Conservation (phyloP, 2,329 filamentous ascomycete species). For the Ophiostoma montium region DNA sequence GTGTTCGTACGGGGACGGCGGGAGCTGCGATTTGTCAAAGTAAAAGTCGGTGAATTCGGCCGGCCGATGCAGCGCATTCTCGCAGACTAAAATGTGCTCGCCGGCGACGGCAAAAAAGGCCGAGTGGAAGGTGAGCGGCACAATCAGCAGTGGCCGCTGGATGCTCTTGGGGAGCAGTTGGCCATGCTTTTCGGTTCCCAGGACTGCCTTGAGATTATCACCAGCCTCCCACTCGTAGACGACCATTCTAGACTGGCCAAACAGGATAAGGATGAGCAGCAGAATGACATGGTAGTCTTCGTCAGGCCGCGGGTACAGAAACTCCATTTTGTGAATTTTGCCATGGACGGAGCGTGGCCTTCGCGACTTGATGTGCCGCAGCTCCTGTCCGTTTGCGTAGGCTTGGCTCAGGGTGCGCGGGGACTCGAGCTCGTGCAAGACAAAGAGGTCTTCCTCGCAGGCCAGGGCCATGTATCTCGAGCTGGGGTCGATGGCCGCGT, state of each 20-base stretch:
- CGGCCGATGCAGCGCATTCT: constrained; percentile 36
- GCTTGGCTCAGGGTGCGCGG: constrained; percentile 35
- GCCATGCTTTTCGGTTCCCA: constrained; percentile 33
- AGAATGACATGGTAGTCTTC: constrained; percentile 64
- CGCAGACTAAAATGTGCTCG: constrained; percentile 40
- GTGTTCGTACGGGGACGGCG: constrained; percentile 31
- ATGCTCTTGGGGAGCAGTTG: constrained; percentile 35
- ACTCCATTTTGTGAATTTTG: constrained; percentile 75
- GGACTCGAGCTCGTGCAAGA: constrained; percentile 55
- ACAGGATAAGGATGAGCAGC: constrained; percentile 44
- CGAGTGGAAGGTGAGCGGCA: constrained; percentile 56
- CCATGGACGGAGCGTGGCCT: constrained; percentile 43
- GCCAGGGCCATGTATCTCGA: constrained; percentile 55
- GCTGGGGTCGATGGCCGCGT: constrained; percentile 65
- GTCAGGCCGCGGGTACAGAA: constrained; percentile 55
- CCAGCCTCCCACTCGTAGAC: constrained; percentile 48
- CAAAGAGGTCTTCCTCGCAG: constrained; percentile 54
- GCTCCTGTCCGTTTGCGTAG: constrained; percentile 28
- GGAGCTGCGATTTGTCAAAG: constrained; percentile 26
- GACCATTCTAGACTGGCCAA: constrained; percentile 36
- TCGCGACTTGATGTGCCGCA: constrained; percentile 43
- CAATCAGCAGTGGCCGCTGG: constrained; percentile 52
- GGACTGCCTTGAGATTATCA: constrained; percentile 30
- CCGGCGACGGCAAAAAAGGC: constrained; percentile 58
- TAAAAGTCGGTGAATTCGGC: constrained; percentile 33